Percentiles rank a stretch among this genome's conserved stretches.
These are phyloP conservation scores for Colletotrichum cordylinicola DNA, from an alignment of 2,329 filamentous ascomycete genomes.

Conservation along the genomic window DNA sequence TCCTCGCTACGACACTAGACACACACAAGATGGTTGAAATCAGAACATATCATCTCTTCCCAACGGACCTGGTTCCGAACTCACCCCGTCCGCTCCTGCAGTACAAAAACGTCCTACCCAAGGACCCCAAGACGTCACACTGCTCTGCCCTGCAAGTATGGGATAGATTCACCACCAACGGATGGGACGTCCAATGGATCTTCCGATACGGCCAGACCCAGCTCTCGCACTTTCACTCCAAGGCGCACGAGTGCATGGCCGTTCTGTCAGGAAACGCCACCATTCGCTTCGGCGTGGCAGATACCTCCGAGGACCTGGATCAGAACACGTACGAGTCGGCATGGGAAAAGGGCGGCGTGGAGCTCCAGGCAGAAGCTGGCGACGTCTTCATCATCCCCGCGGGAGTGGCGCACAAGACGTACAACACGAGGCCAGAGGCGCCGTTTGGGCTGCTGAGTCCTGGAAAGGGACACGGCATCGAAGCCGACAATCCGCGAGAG, in stretches of 20 bases:
- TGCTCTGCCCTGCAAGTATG: conserved; percentile 37
- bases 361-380: conserved; percentile 52
- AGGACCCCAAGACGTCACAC: conserved; percentile 17
- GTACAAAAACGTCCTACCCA: conserved; percentile 49
- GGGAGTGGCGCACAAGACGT: conserved; percentile 61
- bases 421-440: conserved; percentile 41
- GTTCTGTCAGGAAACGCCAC: conserved; percentile 58
- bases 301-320: conserved; percentile 44
- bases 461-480: conserved; percentile 42
- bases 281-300: conserved; percentile 61
- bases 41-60: conserved; percentile 43
- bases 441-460: conserved; percentile 45
- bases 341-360: conserved; percentile 53
- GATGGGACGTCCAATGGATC: conserved; percentile 62
- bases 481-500: conserved; percentile 32
- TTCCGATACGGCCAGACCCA: conserved; percentile 62
- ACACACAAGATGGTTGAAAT: conserved; percentile 32
- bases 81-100: conserved; percentile 58
- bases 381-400: conserved; percentile 66
- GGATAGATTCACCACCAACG: conserved; percentile 52
- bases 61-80: conserved; percentile 53
- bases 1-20: neutral
- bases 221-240: conserved; percentile 61
- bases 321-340: conserved; percentile 42
- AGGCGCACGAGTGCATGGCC: conserved; percentile 62